phyloP scores from a whole-genome alignment of 2,329 filamentous ascomycete genomes.

The Thelonectria olida region DNA sequence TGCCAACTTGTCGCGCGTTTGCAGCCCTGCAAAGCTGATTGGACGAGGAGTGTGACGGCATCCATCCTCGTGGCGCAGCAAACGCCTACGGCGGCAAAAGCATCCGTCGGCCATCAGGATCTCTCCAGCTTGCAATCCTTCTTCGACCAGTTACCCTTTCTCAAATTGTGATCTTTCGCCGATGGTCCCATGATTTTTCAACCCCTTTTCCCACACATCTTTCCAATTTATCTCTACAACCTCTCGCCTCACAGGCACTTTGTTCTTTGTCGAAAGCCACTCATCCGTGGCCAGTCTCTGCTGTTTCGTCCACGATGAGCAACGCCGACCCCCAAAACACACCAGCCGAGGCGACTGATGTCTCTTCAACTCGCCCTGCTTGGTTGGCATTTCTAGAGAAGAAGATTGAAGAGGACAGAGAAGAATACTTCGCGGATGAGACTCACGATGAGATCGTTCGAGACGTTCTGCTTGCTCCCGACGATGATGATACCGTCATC shows the following conservation, averaged over 20 bases:
- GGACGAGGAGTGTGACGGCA: background rate
- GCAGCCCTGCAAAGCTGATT: background rate
- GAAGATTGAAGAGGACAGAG: conserved; percentile 9
- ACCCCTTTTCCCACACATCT: too few relatives aligned
- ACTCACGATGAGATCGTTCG: background rate
- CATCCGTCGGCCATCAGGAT: background rate
- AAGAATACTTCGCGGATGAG: background rate
- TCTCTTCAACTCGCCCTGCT: background rate
- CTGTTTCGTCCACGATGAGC: background rate
- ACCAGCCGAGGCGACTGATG: background rate
- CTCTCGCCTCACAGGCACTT: too few relatives aligned
- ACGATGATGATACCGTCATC: background rate
- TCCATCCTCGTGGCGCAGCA: background rate
- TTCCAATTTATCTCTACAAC: background rate
- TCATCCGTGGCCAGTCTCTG: background rate
- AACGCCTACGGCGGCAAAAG: background rate
- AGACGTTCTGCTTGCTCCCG: conserved; percentile 8
- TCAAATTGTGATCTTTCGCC: too few relatives aligned
- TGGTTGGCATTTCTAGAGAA: background rate
- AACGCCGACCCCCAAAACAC: background rate
- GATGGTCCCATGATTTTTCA: too few relatives aligned
- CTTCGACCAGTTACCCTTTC: too few relatives aligned
- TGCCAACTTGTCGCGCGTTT: background rate
- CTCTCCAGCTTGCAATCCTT: background rate
- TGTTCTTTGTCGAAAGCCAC: too few relatives aligned